Base-by-base conservation (phyloP, 306 rosid genomes). In the Cucurbita moschata region DNA sequence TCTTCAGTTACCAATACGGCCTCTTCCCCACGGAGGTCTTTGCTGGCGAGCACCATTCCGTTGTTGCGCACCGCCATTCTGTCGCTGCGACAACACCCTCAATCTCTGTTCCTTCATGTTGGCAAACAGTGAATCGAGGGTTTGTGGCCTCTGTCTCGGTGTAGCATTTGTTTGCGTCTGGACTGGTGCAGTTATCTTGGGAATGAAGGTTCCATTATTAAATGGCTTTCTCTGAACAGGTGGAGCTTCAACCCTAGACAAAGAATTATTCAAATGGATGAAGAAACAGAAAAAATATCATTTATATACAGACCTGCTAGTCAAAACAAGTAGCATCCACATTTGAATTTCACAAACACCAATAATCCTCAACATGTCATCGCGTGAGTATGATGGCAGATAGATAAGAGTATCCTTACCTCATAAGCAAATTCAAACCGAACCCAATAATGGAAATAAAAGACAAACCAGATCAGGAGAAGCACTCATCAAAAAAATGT, bases 71-170 rank as follows among this genome's bases (percentile, higher is more conserved):
- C 39, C 75, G 77, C 77, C 81, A 76, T 78, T 88, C 80, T 82
- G 88, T 78, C 79, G 89, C 39, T 70, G 74, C 0, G 96, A 78
- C 35, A 76, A 69, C 8, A 53, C 77, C 76, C 80, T 90, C 89
- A 88, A 76, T 78, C 98, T 89, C 73, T 93, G 90, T 85, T 90
- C 92, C 83, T 80, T 88, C 92, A 90, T 82, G 83, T 89, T 90
- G 60, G 98, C 96, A 80, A 93, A 93, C 74, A 86, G 75, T 3
- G 87, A 87, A 81, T 93, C 98, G 43, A 93, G 79, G 4, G 97
- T 93, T 42, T 90, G 92, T 40, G 92, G 87, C 83, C 72, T 90
- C 73, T 86, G 98, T 83, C 83, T 86, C 2, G 83, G 77, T 81
- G 74, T 53, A 44, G 5, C 66, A 77, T 79, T 78, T 37, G 47